Evolutionary conservation across 148 eudicot species (phyloP).

Genomic region (Silene latifolia): DNA sequence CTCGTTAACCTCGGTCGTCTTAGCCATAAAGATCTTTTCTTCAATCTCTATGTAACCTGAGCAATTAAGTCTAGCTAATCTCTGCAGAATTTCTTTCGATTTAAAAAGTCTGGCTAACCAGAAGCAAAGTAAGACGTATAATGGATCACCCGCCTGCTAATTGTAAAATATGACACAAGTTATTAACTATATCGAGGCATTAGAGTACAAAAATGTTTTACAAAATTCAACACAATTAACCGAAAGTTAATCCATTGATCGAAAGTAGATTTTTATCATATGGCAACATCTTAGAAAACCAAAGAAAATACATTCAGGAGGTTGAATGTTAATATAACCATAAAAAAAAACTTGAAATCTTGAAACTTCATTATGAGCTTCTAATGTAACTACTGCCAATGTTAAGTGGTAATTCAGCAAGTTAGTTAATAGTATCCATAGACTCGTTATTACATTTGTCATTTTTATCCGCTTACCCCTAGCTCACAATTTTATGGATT

Average conservation of each 20-base stretch:
- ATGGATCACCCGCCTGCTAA: conserved; percentile 64
- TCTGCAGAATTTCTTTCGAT: conserved; percentile 92
- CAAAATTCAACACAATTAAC: not conserved
- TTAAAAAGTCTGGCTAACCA: conserved; percentile 95
- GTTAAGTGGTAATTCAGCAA: not conserved
- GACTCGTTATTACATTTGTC: not conserved
- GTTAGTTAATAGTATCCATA: too few relatives aligned
- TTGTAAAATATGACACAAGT: not conserved
- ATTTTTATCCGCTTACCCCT: too few relatives aligned
- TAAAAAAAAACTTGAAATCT: not conserved
- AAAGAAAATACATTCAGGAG: not conserved
- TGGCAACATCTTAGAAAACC: not conserved
- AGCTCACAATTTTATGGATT: not conserved
- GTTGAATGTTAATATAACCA: not conserved
- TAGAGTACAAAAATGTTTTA: not conserved
- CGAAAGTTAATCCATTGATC: not conserved
- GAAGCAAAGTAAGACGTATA: conserved; percentile 76
- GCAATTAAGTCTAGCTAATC: conserved; percentile 75
- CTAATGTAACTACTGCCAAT: not conserved
- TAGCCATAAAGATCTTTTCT: conserved; percentile 76
- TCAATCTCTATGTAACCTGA: conserved; percentile 85
- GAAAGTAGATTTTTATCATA: not conserved
- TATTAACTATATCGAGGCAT: not conserved
- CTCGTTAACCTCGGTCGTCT: conserved; percentile 83
- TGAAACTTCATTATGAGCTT: not conserved